phyloP scores from a whole-genome alignment of 176 grass and related monocot species.

The Triticum turgidum region DNA sequence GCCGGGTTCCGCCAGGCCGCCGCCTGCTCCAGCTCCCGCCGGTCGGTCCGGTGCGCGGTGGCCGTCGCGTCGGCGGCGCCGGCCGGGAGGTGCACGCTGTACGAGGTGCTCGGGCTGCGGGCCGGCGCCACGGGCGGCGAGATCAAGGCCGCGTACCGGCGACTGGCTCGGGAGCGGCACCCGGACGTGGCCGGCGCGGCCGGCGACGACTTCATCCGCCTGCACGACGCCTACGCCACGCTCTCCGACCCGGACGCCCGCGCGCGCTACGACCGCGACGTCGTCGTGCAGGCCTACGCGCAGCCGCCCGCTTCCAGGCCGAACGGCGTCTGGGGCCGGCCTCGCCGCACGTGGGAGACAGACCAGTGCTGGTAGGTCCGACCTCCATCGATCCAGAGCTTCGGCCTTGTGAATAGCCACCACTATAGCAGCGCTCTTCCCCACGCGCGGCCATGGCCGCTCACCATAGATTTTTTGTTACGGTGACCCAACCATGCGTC shows the following conservation, averaged over 20 bases:
- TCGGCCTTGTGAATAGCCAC: not conserved
- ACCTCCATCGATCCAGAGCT: not conserved
- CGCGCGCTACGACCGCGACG: constrained; percentile 50
- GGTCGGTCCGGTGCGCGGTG: constrained; percentile 21
- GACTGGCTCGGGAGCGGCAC: constrained; percentile 54
- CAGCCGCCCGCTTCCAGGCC: not conserved
- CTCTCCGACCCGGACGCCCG: constrained; percentile 59
- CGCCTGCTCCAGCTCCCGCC: not conserved
- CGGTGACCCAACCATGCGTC: constrained; percentile 31
- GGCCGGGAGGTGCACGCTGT: not conserved
- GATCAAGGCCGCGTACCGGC: constrained; percentile 82
- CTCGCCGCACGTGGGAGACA: constrained; percentile 52
- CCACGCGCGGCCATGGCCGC: constrained; percentile 33
- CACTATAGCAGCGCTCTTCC: not conserved
- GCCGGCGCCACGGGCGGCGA: constrained; percentile 53
- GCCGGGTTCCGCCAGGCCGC: not conserved
- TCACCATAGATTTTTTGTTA: constrained; percentile 36
- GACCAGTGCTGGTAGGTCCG: constrained; percentile 71
- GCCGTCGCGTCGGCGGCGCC: not conserved
- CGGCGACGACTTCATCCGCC: constrained; percentile 35
- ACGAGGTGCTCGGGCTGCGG: constrained; percentile 47
- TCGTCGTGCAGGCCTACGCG: not conserved
- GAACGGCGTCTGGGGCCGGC: not conserved
- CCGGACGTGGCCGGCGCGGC: constrained; percentile 44
- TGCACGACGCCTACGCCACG: constrained; percentile 63